A percentile compares a stretch with the other conserved stretches of the same genome.
Evolutionary conservation across 2,329 filamentous ascomycete species (phyloP).

Genomic region (Nemania bipapillata): DNA sequence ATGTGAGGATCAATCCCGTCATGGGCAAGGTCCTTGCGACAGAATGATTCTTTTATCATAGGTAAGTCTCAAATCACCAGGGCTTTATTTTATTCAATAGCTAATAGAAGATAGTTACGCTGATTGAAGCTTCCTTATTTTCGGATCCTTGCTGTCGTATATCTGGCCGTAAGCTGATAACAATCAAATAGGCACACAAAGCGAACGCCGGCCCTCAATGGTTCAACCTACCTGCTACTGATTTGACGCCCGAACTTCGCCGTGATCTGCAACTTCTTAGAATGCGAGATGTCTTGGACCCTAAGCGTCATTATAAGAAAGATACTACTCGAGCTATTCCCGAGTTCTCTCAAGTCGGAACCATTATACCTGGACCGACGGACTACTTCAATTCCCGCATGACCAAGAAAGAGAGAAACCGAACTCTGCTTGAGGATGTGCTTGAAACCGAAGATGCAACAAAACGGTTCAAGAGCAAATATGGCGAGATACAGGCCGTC

Average conservation of each 20-base stretch:
- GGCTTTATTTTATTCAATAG: neutral
- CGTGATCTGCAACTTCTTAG: constrained; percentile 84
- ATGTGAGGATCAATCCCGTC: constrained; percentile 81
- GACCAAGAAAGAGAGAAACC: constrained; percentile 86
- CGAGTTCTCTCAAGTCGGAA: constrained; percentile 88
- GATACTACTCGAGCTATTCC: constrained; percentile 77
- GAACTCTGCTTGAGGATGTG: constrained; percentile 86
- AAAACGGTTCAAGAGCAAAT: constrained; percentile 85
- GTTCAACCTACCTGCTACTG: constrained; percentile 88
- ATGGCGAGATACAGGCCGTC: constrained; percentile 80
- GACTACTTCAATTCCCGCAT: constrained; percentile 86
- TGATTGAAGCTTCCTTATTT: constrained; percentile 58
- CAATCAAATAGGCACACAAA: constrained; percentile 48
- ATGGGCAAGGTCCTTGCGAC: constrained; percentile 79
- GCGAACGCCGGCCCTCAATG: constrained; percentile 80
- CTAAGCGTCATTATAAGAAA: constrained; percentile 85
- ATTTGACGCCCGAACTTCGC: constrained; percentile 85
- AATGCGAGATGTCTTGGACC: constrained; percentile 80
- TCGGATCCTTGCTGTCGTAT: neutral
- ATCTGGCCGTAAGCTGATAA: constrained; percentile 31
- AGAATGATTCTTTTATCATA: constrained; percentile 59
- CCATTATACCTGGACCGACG: constrained; percentile 85
- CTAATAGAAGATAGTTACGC: constrained; percentile 76
- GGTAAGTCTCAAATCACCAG: constrained; percentile 23
- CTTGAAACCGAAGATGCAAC: constrained; percentile 73